Conservation (phyloP, 352 stramenopile species). For the Globisporangium irregulare region DNA sequence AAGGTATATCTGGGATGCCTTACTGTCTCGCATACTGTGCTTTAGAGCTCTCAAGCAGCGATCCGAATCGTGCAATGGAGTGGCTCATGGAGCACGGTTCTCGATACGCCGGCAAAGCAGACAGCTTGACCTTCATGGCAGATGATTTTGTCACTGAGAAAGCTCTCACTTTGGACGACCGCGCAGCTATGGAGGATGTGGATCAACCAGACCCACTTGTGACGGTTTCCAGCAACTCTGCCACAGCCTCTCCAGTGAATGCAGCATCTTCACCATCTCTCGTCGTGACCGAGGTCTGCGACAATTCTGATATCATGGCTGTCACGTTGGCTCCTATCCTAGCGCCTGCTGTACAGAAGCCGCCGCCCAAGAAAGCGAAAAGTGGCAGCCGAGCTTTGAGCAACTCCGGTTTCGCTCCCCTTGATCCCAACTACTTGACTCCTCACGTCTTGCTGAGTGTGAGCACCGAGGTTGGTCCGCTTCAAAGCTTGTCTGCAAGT, state of each 20-base stretch:
- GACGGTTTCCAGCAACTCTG: slow-evolving; percentile 13
- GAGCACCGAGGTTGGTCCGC: slow-evolving; percentile 59
- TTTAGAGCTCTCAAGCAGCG: slow-evolving; percentile 72
- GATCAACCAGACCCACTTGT: slow-evolving; percentile 74
- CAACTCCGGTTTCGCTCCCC: slow-evolving; percentile 46
- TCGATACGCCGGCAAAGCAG: slow-evolving; percentile 51
- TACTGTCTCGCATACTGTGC: slow-evolving; percentile 56
- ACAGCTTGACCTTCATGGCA: slow-evolving; percentile 40
- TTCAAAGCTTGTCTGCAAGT: slow-evolving; percentile 61
- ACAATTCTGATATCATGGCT: slow-evolving; percentile 73
- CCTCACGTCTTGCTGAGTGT: slow-evolving; percentile 80
- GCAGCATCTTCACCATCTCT: slow-evolving; percentile 8
- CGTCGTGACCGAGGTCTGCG: slow-evolving; percentile 14
- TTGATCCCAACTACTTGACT: slow-evolving; percentile 72
- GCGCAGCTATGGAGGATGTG: slow-evolving; percentile 72
- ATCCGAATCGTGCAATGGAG: slow-evolving; percentile 85
- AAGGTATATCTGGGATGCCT: slow-evolving; percentile 77
- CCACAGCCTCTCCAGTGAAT: slow-evolving; percentile 10
- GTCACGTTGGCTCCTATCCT: slow-evolving; percentile 78
- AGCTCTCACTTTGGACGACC: slow-evolving; percentile 47
- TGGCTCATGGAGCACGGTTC: slow-evolving; percentile 85
- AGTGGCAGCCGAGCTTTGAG: slow-evolving; percentile 20
- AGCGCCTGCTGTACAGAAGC: slow-evolving; percentile 37
- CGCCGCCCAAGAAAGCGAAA: slow-evolving; percentile 10
- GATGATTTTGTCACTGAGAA: slow-evolving; percentile 52